Conservation (phyloP, 225 moss, liverwort and hornwort genomes). For the Asterella californica region DNA sequence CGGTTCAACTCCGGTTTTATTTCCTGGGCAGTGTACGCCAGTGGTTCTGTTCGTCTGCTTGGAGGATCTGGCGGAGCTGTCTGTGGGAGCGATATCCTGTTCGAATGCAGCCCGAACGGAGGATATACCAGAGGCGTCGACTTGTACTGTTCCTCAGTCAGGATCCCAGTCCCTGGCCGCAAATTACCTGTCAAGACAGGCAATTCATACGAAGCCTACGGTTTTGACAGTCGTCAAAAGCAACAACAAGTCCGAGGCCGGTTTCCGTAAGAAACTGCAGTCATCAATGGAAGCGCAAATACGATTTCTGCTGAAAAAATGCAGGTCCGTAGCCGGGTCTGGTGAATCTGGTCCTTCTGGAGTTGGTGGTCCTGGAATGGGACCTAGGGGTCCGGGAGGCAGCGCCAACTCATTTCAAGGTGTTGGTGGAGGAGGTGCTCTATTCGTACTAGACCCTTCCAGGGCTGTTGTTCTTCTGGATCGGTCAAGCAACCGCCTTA, state of each 20-base stretch:
- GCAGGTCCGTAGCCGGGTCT: conserved; percentile 73
- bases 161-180: conserved; percentile 39
- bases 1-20: conserved; percentile 77
- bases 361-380: conserved; percentile 58
- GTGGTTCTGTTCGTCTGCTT: conserved; percentile 87
- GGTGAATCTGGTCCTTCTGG: conserved; percentile 76
- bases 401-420: conserved; percentile 64
- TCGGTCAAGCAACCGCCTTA: conserved; percentile 55
- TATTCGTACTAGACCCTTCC: conserved; percentile 90
- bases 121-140: conserved; percentile 43
- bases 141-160: conserved; percentile 36
- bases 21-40: conserved; percentile 97
- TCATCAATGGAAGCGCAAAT: conserved; percentile 75
- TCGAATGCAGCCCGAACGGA: conserved; percentile 38
- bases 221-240: conserved; percentile 43
- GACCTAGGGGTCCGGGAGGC: conserved; percentile 64
- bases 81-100: conserved; percentile 22
- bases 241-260: conserved; percentile 64
- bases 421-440: conserved; percentile 71
- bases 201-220: conserved; percentile 38
- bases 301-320: conserved; percentile 83
- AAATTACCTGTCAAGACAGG: conserved; percentile 40
- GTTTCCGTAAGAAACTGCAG: conserved; percentile 79
- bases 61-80: conserved; percentile 61
- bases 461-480: conserved; percentile 82